A percentile compares a stretch with the other conserved stretches of the same genome.
Evolutionary conservation across 495 filamentous ascomycete species (phyloP).

Genomic region (Tuber brumale): DNA sequence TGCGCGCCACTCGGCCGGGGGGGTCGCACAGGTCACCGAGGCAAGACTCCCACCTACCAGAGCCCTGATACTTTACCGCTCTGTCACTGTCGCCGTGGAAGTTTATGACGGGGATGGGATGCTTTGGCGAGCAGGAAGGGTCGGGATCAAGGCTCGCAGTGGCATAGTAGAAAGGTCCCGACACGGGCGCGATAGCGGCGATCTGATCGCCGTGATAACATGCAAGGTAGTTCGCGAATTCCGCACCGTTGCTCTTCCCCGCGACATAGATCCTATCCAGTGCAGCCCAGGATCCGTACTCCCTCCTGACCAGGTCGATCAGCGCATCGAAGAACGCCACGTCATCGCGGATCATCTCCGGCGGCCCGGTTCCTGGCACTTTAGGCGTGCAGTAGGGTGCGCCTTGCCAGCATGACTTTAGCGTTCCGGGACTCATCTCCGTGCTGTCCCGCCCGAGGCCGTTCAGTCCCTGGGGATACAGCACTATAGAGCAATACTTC

Average conservation of each 20-base stretch:
- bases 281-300: not conserved
- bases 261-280: not conserved
- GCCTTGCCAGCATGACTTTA: not conserved
- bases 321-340: not conserved
- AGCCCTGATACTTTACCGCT: not conserved
- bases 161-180: not conserved
- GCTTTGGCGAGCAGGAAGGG: not conserved
- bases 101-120: not conserved
- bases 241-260: conserved; percentile 2
- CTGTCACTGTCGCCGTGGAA: not conserved
- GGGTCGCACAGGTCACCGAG: not conserved
- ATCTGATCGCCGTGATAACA: not conserved
- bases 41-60: not conserved
- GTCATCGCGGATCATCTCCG: not conserved
- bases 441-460: not conserved
- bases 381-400: conserved; percentile 4
- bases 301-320: not conserved
- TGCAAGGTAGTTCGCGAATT: conserved; percentile 5
- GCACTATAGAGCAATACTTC: not conserved
- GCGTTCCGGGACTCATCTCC: not conserved
- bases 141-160: not conserved
- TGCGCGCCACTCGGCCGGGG: not conserved
- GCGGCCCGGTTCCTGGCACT: not conserved
- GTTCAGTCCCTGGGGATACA: not conserved
- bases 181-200: not conserved